Percentiles rank a stretch among this genome's conserved stretches.
Conservation (phyloP, 2,329 filamentous ascomycete species). For the Cladosporium sp. region DNA sequence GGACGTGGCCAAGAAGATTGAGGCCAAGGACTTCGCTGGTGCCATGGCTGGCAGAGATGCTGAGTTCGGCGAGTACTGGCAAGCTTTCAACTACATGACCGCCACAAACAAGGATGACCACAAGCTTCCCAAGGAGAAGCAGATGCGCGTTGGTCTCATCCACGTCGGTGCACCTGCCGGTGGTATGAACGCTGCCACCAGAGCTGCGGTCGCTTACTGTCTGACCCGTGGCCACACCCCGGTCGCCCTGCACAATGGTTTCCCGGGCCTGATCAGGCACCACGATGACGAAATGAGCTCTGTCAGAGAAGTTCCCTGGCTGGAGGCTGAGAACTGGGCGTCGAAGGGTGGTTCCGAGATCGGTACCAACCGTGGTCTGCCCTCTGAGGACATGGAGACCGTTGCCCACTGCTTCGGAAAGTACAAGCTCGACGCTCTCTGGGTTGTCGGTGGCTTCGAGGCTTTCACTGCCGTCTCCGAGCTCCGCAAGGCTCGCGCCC, state of each 20-base stretch:
- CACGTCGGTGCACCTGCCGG: constrained; percentile 94
- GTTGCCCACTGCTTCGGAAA: constrained; percentile 77
- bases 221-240: constrained; percentile 86
- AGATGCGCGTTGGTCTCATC: constrained; percentile 90
- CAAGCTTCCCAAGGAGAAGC: constrained; percentile 65
- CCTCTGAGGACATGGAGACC: constrained; percentile 75
- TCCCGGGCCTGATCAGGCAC: constrained; percentile 87
- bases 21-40: constrained; percentile 74
- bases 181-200: constrained; percentile 95
- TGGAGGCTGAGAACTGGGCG: constrained; percentile 91
- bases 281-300: constrained; percentile 74
- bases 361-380: constrained; percentile 91
- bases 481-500: constrained; percentile 69
- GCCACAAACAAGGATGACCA: constrained; percentile 67
- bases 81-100: constrained; percentile 85
- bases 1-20: constrained; percentile 73
- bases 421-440: constrained; percentile 85
- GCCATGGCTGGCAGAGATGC: constrained; percentile 87
- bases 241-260: constrained; percentile 91
- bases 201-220: constrained; percentile 90
- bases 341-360: constrained; percentile 97
- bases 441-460: constrained; percentile 87
- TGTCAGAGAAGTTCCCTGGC: constrained; percentile 81
- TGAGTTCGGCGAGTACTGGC: constrained; percentile 89
- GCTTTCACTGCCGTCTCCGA: constrained; percentile 89